Evolutionary conservation across 305 asterid species (phyloP).

Genomic region (Solanum hybrid): DNA sequence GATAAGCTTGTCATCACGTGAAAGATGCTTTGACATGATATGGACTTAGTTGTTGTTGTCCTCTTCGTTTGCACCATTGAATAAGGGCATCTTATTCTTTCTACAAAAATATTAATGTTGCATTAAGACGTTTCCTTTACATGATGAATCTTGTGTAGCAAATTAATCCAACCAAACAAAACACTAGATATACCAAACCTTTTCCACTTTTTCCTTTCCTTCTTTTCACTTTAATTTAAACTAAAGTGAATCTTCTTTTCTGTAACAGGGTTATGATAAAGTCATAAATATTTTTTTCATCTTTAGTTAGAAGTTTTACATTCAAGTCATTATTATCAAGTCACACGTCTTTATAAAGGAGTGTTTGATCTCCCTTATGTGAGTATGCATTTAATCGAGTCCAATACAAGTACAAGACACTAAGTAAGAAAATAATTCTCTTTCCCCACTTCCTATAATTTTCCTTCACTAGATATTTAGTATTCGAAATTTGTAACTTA

Average conservation of each 20-base stretch:
- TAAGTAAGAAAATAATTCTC: neutral
- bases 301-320: fast-evolving
- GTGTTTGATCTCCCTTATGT: neutral
- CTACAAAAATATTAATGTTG: neutral
- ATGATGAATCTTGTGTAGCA: slow-evolving; percentile 25
- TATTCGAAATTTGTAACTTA: neutral
- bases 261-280: fast-evolving
- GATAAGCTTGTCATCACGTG: slow-evolving; percentile 52
- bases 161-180: neutral
- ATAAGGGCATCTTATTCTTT: slow-evolving; percentile 23
- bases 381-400: fast-evolving
- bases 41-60: slow-evolving; percentile 27
- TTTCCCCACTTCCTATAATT: neutral
- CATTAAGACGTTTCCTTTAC: neutral
- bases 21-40: slow-evolving; percentile 39
- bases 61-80: slow-evolving; percentile 14
- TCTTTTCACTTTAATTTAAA: neutral
- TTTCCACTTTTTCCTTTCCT: neutral
- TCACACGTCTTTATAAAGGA: neutral
- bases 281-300: neutral
- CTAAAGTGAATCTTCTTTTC: neutral
- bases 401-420: neutral
- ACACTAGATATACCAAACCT: neutral
- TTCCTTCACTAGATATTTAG: neutral
- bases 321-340: neutral